Evolutionary conservation across 108 stramenopile genomes (phyloP).

Genomic region (Epipyxis sp.): DNA sequence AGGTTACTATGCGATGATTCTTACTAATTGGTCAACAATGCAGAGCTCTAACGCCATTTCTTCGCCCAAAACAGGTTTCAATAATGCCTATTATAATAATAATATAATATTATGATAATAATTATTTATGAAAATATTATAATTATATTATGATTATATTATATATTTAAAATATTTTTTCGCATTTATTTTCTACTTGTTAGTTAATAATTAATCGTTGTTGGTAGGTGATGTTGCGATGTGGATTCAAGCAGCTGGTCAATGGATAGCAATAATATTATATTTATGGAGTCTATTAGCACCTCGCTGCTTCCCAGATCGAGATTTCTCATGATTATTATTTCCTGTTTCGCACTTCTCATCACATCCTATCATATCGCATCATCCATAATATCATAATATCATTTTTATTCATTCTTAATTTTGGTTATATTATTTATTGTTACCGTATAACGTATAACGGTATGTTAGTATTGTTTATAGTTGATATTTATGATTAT

Average conservation of each 20-base stretch:
- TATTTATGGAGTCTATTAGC: slow-evolving; percentile 88
- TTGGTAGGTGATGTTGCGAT: no score
- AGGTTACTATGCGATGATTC: slow-evolving; percentile 79
- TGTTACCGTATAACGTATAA: no score
- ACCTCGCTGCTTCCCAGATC: slow-evolving; percentile 75
- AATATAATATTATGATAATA: no score
- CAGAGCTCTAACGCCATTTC: slow-evolving; percentile 60
- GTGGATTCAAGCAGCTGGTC: slow-evolving; percentile 83
- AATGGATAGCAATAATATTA: slow-evolving; percentile 73
- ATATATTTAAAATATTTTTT: not conserved
- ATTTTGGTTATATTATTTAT: no score
- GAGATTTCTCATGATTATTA: slow-evolving; percentile 87
- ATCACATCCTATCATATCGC: no score
- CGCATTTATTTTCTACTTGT: slow-evolving; percentile 43
- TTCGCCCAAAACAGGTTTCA: not conserved
- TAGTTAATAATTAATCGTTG: slow-evolving; percentile 64
- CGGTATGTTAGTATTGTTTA: no score
- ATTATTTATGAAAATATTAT: not conserved
- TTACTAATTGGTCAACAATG: slow-evolving; percentile 83
- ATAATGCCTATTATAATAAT: no score
- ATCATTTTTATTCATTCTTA: no score
- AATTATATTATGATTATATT: not conserved
- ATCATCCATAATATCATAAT: no score
- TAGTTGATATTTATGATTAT: no score
- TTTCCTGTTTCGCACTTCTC: no score